phyloP scores from a whole-genome alignment of 306 rosid genomes.

The Prunus fruticosa region DNA sequence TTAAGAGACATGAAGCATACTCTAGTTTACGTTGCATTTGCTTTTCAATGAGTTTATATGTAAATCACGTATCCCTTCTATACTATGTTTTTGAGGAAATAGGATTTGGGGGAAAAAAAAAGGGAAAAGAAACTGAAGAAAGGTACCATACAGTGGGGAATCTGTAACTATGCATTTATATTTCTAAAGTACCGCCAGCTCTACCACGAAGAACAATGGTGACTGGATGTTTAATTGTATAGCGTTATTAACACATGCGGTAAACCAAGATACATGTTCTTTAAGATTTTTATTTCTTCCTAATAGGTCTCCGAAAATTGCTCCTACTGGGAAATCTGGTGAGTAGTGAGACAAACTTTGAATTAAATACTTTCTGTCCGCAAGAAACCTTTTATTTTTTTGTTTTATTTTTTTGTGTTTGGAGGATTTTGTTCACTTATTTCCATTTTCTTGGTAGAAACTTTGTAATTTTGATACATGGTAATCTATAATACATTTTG shows the following conservation, averaged over 20 bases:
- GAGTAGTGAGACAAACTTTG: not conserved
- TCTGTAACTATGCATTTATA: not conserved
- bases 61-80: too few relatives aligned
- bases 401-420: not conserved
- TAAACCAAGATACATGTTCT: not conserved
- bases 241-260: not conserved
- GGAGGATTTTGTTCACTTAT: not conserved
- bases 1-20: not conserved
- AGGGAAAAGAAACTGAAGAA: not conserved
- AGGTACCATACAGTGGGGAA: not conserved
- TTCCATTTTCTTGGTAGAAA: not conserved
- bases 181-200: not conserved
- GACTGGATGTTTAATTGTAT: not conserved
- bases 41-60: not conserved
- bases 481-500: not conserved
- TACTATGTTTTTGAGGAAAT: not conserved
- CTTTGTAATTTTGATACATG: not conserved
- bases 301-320: not conserved
- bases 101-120: not conserved
- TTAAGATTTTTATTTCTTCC: not conserved
- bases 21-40: not conserved
- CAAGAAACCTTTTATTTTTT: not conserved
- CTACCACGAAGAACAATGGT: not conserved
- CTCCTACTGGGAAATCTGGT: not conserved
- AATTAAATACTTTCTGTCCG: not conserved